Conservation (phyloP, 225 moss, liverwort and hornwort genomes). For the Takakia lepidozioides region DNA sequence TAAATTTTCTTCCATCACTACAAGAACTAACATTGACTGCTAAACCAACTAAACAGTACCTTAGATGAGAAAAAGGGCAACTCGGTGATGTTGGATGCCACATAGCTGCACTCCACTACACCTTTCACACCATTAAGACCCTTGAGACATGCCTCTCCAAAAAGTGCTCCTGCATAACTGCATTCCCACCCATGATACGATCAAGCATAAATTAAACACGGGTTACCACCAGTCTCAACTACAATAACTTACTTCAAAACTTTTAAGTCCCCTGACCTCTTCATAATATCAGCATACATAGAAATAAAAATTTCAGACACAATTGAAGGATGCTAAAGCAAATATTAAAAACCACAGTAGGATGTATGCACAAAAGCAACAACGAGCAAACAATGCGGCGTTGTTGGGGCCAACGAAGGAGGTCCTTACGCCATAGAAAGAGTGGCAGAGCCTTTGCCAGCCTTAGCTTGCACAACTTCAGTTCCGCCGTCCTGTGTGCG, state of each 20-base stretch:
- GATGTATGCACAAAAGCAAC: background rate
- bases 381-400: background rate
- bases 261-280: too few relatives aligned
- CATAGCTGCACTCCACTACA: conserved; percentile 64
- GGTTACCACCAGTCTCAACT: background rate
- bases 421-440: conserved; percentile 66
- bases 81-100: conserved; percentile 42
- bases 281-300: background rate
- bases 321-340: background rate
- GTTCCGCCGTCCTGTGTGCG: conserved; percentile 73
- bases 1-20: too few relatives aligned
- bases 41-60: conserved; percentile 11
- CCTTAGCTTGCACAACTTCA: conserved; percentile 67
- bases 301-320: background rate
- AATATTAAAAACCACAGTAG: background rate
- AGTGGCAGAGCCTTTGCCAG: conserved; percentile 72
- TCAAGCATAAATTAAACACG: too few relatives aligned
- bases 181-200: background rate
- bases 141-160: conserved; percentile 64
- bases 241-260: too few relatives aligned
- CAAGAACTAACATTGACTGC: too few relatives aligned
- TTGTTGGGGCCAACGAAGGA: background rate
- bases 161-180: conserved; percentile 64
- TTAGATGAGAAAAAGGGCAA: conserved; percentile 65
- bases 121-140: conserved; percentile 63